Conservation (phyloP, 345 rosid genomes). For the Lepidium aucheri region DNA sequence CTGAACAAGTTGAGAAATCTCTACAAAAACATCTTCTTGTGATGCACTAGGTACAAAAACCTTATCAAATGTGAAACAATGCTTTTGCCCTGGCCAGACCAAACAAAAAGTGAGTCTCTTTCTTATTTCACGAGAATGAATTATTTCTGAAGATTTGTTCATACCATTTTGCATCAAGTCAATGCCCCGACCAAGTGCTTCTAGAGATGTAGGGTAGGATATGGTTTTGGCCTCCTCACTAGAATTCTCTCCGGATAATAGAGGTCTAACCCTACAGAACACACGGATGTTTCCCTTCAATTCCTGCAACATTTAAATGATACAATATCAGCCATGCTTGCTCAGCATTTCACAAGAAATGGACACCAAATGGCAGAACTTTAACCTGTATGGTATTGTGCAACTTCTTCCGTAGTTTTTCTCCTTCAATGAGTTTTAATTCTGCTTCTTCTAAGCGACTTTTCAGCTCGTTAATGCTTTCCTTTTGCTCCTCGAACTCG, state of each 20-base stretch:
- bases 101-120: constrained; percentile 11
- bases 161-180: constrained; percentile 78
- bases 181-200: constrained; percentile 73
- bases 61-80: constrained; percentile 78
- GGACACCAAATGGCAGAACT: background rate
- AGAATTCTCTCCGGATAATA: constrained; percentile 57
- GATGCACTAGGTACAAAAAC: constrained; percentile 67
- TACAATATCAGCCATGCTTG: background rate
- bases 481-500: constrained; percentile 68
- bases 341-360: background rate
- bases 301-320: constrained; percentile 46
- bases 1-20: constrained; percentile 95
- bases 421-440: constrained; percentile 82
- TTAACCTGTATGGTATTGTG: constrained; percentile 93
- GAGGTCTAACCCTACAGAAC: constrained; percentile 93
- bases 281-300: constrained; percentile 96
- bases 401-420: constrained; percentile 81
- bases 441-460: constrained; percentile 71
- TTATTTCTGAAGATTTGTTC: background rate
- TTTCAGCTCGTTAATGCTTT: constrained; percentile 52
- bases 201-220: constrained; percentile 70
- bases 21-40: constrained; percentile 91
- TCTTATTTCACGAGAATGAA: background rate
- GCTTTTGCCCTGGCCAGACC: constrained; percentile 62
- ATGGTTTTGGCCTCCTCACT: constrained; percentile 47